Evolutionary conservation across 257 asterid genomes (phyloP).

Genomic region (Solanum neorickii): DNA sequence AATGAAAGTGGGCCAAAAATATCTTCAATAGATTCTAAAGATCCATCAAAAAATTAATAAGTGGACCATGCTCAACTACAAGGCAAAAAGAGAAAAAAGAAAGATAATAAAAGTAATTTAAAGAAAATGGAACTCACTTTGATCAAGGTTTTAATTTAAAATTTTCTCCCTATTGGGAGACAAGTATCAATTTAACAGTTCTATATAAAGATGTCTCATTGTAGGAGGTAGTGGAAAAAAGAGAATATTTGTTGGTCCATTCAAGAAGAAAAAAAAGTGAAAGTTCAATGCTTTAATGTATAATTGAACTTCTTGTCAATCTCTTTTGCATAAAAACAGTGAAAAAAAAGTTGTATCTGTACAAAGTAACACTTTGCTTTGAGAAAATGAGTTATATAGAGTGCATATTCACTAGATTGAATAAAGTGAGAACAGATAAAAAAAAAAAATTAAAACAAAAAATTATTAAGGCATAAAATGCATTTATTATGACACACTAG

Average conservation of each 20-base stretch:
- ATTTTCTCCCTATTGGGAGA: constrained; percentile 73
- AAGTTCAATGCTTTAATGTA: not conserved
- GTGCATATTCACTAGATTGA: not conserved
- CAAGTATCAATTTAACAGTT: constrained; percentile 15
- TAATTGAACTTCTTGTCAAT: not conserved
- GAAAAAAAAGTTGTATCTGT: not conserved
- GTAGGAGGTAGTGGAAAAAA: not conserved
- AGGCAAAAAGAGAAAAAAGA: not conserved
- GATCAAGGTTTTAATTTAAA: constrained; percentile 17
- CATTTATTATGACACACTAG: not conserved
- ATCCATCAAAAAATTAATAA: not conserved
- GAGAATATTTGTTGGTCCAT: not conserved
- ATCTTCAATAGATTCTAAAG: not conserved
- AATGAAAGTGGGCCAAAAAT: not conserved
- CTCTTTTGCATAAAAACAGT: not conserved
- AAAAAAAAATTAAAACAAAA: not conserved
- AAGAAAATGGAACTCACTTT: not conserved
- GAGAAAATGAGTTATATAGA: not conserved
- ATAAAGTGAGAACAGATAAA: not conserved
- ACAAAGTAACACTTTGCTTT: not conserved
- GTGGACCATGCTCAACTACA: not conserved
- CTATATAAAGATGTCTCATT: not conserved
- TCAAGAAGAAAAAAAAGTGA: not conserved
- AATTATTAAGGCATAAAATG: not conserved
- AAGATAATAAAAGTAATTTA: not conserved